Evolutionary conservation across 2,329 filamentous ascomycete genomes (phyloP), one percentile per base, ranked within the genome.

Genomic region (Penicillium sp.): DNA sequence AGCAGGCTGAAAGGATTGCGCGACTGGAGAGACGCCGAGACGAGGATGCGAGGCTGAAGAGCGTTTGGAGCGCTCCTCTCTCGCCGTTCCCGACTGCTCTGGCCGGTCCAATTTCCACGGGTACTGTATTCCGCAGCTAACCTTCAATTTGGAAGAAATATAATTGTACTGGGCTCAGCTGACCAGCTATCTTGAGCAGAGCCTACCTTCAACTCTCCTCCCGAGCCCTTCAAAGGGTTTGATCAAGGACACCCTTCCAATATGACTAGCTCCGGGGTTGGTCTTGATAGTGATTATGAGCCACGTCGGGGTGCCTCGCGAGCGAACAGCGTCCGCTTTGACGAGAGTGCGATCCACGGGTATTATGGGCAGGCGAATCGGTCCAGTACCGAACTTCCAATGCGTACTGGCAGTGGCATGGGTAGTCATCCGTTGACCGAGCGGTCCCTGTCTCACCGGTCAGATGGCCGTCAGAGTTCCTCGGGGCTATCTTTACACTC

Each of bases 291-390:
- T 5, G 93, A 96, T 62, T 92, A 98, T 35, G 88, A 92, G 58
- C 87, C 92, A 39, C 86, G 94, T 63, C 91, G 95, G 55, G 91
- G 91, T 19, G 89, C 92, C 18, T 99, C 95, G 18, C 86, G 95
- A 67, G 94, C 95, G 50, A 98, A 98, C 73, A 98, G 95, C 72
- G 95, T 99, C 66, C 90, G 95, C 39, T 99, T 99, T 70, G 95
- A 98, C 72, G 94, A 98, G 74, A 96, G 92, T 71, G 93, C 94
- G 14, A 87, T 96, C 67, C 92, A 96, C 68, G 90, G 91, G 50
- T 92, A 92, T 74, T 96, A 95, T 86, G 89, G 88, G 39, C 91
- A 96, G 70, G 87, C 86, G 64, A 90, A 89, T 59, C 87, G 94
- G 46, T 89, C 92, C 56, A 94, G 91, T 13, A 87, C 90, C 49